Percentiles rank a stretch among this genome's conserved stretches.
Conservation (phyloP, 2,329 filamentous ascomycete genomes). For the Calonectria pseudoreteaudii region DNA sequence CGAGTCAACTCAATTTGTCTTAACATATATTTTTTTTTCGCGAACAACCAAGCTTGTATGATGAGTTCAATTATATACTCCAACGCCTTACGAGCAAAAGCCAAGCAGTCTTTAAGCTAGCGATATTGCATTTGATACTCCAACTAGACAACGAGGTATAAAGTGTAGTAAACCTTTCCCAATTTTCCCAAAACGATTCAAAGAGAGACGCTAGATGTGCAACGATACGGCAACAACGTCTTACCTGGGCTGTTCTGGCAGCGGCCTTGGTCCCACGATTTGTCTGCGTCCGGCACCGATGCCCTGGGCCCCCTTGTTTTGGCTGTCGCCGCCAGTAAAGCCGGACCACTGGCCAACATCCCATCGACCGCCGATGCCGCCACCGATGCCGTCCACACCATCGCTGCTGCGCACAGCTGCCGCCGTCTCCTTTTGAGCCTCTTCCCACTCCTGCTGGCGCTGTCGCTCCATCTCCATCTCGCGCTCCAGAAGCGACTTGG, state of each 20-base stretch:
- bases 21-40: background rate
- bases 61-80: background rate
- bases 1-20: background rate
- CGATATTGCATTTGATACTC: background rate
- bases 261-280: slow-evolving; percentile 82
- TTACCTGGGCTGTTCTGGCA: slow-evolving; percentile 59
- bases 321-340: slow-evolving; percentile 79
- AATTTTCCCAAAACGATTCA: background rate
- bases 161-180: background rate
- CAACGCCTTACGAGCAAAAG: background rate
- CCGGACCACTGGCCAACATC: slow-evolving; percentile 82
- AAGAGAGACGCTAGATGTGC: background rate
- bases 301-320: slow-evolving; percentile 74
- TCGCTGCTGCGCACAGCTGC: slow-evolving; percentile 63
- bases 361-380: slow-evolving; percentile 77
- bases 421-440: slow-evolving; percentile 74
- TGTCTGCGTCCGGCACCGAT: slow-evolving; percentile 79
- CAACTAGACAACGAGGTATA: slow-evolving; percentile 3
- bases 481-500: slow-evolving; percentile 78
- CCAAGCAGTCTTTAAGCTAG: background rate
- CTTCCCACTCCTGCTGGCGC: slow-evolving; percentile 84
- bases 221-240: background rate
- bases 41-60: background rate
- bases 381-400: slow-evolving; percentile 71
- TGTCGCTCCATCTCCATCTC: slow-evolving; percentile 86